These are phyloP conservation scores for Podila epigama DNA, from an alignment of 192 early-diverging fungal species.

Conservation along the genomic window DNA sequence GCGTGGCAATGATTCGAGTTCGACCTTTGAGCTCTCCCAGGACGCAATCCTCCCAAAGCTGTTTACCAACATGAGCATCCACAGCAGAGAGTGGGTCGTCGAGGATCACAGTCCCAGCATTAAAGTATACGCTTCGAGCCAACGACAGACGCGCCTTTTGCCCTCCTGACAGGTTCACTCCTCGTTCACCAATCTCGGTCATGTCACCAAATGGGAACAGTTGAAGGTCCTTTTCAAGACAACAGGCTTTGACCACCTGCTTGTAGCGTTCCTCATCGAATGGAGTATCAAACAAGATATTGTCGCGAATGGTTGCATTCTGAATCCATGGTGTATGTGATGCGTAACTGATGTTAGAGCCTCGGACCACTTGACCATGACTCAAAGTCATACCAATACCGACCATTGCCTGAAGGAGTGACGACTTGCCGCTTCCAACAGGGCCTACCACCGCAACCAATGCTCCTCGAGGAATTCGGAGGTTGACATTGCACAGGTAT, in stretches of 20 bases:
- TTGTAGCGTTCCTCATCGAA: conserved; percentile 49
- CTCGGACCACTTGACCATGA: conserved; percentile 58
- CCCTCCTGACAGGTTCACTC: conserved; percentile 85
- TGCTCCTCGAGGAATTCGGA: conserved; percentile 40
- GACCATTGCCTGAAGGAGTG: conserved; percentile 77
- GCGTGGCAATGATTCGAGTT: conserved; percentile 79
- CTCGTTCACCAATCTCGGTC: conserved; percentile 76
- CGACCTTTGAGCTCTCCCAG: conserved; percentile 55
- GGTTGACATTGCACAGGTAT: conserved; percentile 41
- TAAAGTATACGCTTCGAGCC: conserved; percentile 76
- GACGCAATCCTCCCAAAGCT: conserved; percentile 14
- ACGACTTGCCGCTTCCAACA: conserved; percentile 82
- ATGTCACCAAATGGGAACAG: conserved; percentile 66
- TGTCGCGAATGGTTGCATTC: conserved; percentile 69
- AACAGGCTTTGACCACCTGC: conserved; percentile 73
- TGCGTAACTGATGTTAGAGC: conserved; percentile 74
- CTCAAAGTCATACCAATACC: conserved; percentile 72
- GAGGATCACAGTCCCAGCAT: conserved; percentile 81
- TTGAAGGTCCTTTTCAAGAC: conserved; percentile 75
- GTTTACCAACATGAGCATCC: conserved; percentile 56
- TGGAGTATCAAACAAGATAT: conserved; percentile 69
- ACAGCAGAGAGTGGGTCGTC: conserved; percentile 58
- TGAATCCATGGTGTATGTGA: conserved; percentile 88
- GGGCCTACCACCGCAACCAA: conserved; percentile 80
- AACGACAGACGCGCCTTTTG: conserved; percentile 73